Evolutionary conservation across 73 alveolate species (phyloP), one percentile per base, ranked within the genome.

Genomic region (Tetrahymena thermophila): DNA sequence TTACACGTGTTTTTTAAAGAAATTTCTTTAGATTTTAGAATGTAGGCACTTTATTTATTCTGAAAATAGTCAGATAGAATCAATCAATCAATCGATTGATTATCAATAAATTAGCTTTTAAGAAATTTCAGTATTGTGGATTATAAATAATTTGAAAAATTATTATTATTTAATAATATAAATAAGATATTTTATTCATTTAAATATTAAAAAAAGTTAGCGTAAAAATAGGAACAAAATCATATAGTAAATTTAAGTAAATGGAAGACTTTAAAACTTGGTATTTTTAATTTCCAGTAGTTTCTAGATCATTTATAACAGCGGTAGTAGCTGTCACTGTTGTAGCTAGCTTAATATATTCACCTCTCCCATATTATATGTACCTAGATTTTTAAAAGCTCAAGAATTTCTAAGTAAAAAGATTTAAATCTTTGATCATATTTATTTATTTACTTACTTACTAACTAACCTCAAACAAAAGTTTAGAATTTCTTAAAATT

Each of bases 281-380:
- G 96, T 94, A 94, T 44, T 40, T 16, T 28, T 44, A 13, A 3
- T 43, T 71, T 34, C 95, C 95, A n/a, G 35, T 94, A 9, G 93
- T 94, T 43, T 85, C 96, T 43, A 94, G 96, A 44, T 85, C 96
- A 37, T 94, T 85, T 55, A 89, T 94, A 31, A 85, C 95, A 42
- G 83, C 93, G 5, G 37, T 35, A 17, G 96, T 42, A 10, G 43
- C 85, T 16, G 44, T 94, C 35, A 94, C 95, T 35, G 6, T 94
- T 13, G 44, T 94, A 13, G 56, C 42, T 25, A 94, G 84, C 38
- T 31, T 94, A 28, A 94, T 85, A 43, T 94, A 93, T 23, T 9
- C 83, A 11, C n/a, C 5, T 0, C 28, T 85, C 34, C 42, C 93
- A 17, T 34, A 40, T 57, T 85, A 94, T 28, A 0, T 94, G 34